These are phyloP conservation scores for Pyrenophora graminea DNA, from an alignment of 2,329 filamentous ascomycete genomes.

Conservation along the genomic window DNA sequence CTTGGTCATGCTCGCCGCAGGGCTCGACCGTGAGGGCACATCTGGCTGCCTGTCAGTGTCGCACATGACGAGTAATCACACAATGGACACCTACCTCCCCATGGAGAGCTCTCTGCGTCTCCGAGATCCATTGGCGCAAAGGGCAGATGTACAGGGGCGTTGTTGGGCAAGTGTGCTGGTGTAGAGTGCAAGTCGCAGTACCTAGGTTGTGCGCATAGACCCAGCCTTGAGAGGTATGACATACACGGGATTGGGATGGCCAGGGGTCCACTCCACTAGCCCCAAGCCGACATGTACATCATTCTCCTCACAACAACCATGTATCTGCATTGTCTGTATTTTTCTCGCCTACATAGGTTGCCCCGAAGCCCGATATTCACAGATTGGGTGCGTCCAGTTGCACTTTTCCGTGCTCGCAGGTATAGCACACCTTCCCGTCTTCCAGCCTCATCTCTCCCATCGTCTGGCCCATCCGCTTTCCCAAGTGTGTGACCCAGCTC, in stretches of 20 bases:
- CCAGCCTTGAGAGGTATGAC: neutral
- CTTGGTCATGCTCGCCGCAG: slow-evolving; percentile 48
- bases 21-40: slow-evolving; percentile 52
- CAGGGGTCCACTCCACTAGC: neutral
- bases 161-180: slow-evolving; percentile 13
- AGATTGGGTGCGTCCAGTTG: slow-evolving; percentile 27
- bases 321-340: neutral
- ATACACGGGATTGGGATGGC: neutral
- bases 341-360: neutral
- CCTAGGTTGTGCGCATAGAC: slow-evolving; percentile 1
- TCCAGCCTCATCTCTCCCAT: slow-evolving; percentile 48
- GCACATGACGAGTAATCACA: neutral
- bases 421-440: slow-evolving; percentile 47
- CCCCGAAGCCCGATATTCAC: slow-evolving; percentile 6
- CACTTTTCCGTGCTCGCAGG: slow-evolving; percentile 47
- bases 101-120: slow-evolving; percentile 49
- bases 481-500: slow-evolving; percentile 51
- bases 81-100: slow-evolving; percentile 43
- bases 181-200: slow-evolving; percentile 2
- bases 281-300: neutral
- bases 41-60: slow-evolving; percentile 42
- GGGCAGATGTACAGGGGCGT: slow-evolving; percentile 9
- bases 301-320: neutral
- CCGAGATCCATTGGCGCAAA: slow-evolving; percentile 48
- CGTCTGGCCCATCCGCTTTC: slow-evolving; percentile 48